Evolutionary conservation across 2,329 filamentous ascomycete species (phyloP).

Genomic region (Claviceps purpurea): DNA sequence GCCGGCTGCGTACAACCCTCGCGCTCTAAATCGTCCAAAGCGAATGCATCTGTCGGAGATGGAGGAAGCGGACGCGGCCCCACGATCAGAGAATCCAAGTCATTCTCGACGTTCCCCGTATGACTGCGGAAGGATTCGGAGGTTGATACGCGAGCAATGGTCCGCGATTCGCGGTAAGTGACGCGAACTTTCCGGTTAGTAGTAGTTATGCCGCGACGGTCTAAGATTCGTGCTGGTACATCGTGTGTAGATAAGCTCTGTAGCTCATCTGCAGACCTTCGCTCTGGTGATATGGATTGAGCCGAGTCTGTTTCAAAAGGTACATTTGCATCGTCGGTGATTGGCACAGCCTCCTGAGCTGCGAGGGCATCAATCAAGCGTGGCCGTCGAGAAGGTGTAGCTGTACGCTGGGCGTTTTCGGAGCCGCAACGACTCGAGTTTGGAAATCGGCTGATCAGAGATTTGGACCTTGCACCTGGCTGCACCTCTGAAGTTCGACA

Average conservation of each 20-base stretch:
- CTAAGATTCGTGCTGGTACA: constrained; percentile 11
- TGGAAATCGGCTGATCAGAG: neutral
- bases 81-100: constrained; percentile 10
- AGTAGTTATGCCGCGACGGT: constrained; percentile 13
- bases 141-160: constrained; percentile 15
- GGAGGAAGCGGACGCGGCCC: constrained; percentile 12
- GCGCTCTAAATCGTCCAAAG: constrained; percentile 21
- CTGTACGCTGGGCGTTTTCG: neutral
- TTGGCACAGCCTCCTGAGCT: constrained; percentile 3
- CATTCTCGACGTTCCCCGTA: constrained; percentile 5
- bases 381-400: constrained; percentile 3
- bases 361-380: constrained; percentile 10
- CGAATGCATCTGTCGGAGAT: constrained; percentile 11
- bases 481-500: neutral
- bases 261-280: neutral
- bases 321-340: neutral
- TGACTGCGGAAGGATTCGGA: constrained; percentile 11
- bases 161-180: constrained; percentile 23
- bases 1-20: constrained; percentile 32
- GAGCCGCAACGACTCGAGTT: neutral
- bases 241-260: constrained; percentile 5
- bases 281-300: neutral
- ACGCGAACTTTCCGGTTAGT: constrained; percentile 20
- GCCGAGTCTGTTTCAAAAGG: neutral
- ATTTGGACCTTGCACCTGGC: neutral